Conservation (phyloP, 176 grass and related monocot species). For the Calamus simplicifolius region DNA sequence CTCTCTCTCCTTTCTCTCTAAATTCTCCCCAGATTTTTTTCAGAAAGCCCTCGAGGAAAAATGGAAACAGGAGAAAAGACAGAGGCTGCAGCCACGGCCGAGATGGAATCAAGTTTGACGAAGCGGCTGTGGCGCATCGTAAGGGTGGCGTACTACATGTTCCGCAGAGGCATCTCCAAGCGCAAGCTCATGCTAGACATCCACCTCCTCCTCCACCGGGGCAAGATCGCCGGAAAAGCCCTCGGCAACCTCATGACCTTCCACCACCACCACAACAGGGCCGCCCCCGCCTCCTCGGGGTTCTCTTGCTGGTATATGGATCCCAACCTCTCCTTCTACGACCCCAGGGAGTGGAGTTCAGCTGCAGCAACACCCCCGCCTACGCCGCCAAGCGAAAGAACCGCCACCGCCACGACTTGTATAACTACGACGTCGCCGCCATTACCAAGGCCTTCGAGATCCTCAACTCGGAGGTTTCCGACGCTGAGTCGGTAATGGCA, state of each 20-base stretch:
- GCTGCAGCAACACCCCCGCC: slow-evolving; percentile 84
- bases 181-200: slow-evolving; percentile 74
- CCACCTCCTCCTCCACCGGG: slow-evolving; percentile 57
- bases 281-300: background rate
- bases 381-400: slow-evolving; percentile 29
- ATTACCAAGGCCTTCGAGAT: slow-evolving; percentile 61
- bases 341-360: slow-evolving; percentile 78
- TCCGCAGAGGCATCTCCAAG: slow-evolving; percentile 65
- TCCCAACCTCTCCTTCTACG: slow-evolving; percentile 26
- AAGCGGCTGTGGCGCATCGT: slow-evolving; percentile 62
- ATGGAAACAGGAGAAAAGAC: background rate
- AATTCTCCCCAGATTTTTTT: too few species aligned
- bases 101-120: slow-evolving; percentile 26
- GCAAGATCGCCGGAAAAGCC: slow-evolving; percentile 85
- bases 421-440: slow-evolving; percentile 63
- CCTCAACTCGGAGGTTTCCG: slow-evolving; percentile 29
- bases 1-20: background rate
- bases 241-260: slow-evolving; percentile 43
- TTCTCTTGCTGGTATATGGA: slow-evolving; percentile 39
- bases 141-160: slow-evolving; percentile 64
- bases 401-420: slow-evolving; percentile 30
- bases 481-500: background rate
- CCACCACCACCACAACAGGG: slow-evolving; percentile 17
- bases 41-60: background rate
- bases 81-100: background rate